These are phyloP conservation scores for Pyrenophora teres DNA, from an alignment of 2,329 filamentous ascomycete species.

Conservation along the genomic window DNA sequence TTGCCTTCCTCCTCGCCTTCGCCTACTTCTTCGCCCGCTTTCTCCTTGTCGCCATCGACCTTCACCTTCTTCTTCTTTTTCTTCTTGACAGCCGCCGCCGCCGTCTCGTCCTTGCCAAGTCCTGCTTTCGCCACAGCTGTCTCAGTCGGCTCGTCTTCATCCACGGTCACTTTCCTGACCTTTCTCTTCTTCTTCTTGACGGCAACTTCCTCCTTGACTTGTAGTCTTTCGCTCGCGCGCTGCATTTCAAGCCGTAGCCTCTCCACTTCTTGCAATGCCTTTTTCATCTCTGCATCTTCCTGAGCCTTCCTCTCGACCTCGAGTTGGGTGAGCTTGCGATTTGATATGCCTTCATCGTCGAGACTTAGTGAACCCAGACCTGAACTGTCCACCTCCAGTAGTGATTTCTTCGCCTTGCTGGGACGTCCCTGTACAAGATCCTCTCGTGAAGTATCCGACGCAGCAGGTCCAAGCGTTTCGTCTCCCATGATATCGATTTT, in stretches of 20 bases:
- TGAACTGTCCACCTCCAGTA: conserved; percentile 87
- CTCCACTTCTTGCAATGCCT: conserved; percentile 88
- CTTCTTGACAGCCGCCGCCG: conserved; percentile 31
- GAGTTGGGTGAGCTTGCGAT: conserved; percentile 44
- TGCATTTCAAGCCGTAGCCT: conserved; percentile 87
- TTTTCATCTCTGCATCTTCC: conserved; percentile 87
- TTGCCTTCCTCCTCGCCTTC: conserved; percentile 40
- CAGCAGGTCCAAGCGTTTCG: conserved; percentile 52
- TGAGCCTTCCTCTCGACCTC: conserved; percentile 70
- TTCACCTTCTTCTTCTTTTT: conserved; percentile 53
- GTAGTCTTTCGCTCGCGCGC: conserved; percentile 74
- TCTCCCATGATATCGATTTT: conserved; percentile 54
- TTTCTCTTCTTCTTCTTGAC: conserved; percentile 66
- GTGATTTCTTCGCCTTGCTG: conserved; percentile 60
- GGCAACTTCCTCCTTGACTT: conserved; percentile 69
- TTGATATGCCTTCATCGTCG: conserved; percentile 47
- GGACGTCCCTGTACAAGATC: conserved; percentile 36
- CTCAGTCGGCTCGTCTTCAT: conserved; percentile 62
- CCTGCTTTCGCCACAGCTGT: conserved; percentile 32
- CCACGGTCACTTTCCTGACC: conserved; percentile 50
- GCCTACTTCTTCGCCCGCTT: conserved; percentile 16
- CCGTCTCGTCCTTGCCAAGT: conserved; percentile 16
- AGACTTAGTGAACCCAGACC: conserved; percentile 75
- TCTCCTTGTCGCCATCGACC: conserved; percentile 22
- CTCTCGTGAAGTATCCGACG: conserved; percentile 35